Base-by-base conservation (phyloP, 169 alveolate genomes). In the Condylostoma magnum region DNA sequence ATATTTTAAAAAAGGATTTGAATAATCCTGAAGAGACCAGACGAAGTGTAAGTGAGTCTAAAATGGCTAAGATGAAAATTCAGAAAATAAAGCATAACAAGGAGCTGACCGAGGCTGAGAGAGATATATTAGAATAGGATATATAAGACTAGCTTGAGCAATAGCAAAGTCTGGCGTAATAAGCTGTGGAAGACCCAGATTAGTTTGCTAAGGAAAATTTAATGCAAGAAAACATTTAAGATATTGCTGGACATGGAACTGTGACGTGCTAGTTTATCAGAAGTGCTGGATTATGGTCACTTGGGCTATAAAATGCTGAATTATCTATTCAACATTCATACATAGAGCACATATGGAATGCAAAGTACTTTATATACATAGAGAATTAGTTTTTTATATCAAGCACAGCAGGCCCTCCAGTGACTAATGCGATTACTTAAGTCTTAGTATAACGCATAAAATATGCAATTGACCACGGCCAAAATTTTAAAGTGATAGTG, bases 341-440 rank as follows among this genome's bases (percentile, higher is more conserved):
- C 55, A 34, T 84, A 20, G 55, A 87, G 6, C 60, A 84, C 27
- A 91, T 91, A 33, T 73, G 79, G 38, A 53, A 80, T 27, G 63
- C 96, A 3, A 48, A 86, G 38, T 80, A 83, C 52, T 88, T 80
- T 51, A 86, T 91, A 48, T 91, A 86, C 60, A 91, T 91, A 6
- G 95, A 90, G 72, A 90, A 90, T 54, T 81, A 90, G 76, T 90
- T 90, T 74, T 90, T 86, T 60, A 80, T 90, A n/a, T 78, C 92
- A 1, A 58, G 78, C 28, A 57, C 86, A 4, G 78, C 68, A 30
- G 74, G 80, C 15, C 44, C 51, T 33, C 54, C 66, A 25, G 78
- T 87, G 5, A 77, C 67, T 37, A 87, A 87, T 58, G n/a, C 41
- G 56, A 68, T 87, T 0, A 92, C 89, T 2, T 37, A 76, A 15